Evolutionary conservation across 2,329 filamentous ascomycete genomes (phyloP).

Genomic region (Peltaster fructicola): DNA sequence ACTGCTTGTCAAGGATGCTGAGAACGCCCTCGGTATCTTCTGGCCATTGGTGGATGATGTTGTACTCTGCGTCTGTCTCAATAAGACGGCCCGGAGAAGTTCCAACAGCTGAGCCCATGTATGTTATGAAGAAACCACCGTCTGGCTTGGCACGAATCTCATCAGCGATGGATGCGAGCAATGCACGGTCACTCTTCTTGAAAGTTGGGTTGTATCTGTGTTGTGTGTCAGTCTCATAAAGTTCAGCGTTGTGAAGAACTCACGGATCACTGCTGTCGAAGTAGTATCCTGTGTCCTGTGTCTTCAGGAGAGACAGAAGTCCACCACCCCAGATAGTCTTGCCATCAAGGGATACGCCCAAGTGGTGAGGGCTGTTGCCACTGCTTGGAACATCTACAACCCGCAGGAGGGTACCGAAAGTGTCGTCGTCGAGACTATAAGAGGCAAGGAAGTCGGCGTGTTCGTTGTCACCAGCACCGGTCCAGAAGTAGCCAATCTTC

Average conservation of each 20-base stretch:
- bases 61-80: slow-evolving; percentile 40
- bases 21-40: slow-evolving; percentile 36
- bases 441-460: slow-evolving; percentile 42
- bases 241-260: no score
- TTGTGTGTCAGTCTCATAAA: no score
- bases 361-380: slow-evolving; percentile 44
- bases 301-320: slow-evolving; percentile 7
- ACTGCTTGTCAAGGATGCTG: slow-evolving; percentile 42
- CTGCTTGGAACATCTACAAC: slow-evolving; percentile 41
- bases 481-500: slow-evolving; percentile 51
- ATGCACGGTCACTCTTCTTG: slow-evolving; percentile 40
- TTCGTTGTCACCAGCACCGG: slow-evolving; percentile 40
- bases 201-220: slow-evolving; percentile 42
- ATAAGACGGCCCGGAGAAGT: slow-evolving; percentile 42
- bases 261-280: slow-evolving; percentile 42
- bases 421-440: slow-evolving; percentile 43
- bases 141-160: slow-evolving; percentile 47
- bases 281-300: slow-evolving; percentile 43
- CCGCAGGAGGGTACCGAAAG: slow-evolving; percentile 41
- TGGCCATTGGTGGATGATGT: slow-evolving; percentile 46
- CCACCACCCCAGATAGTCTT: slow-evolving; percentile 9
- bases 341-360: slow-evolving; percentile 15
- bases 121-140: slow-evolving; percentile 44
- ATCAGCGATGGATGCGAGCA: slow-evolving; percentile 42
- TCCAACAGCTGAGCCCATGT: slow-evolving; percentile 42